Evolutionary conservation across 164 flowering plant species (phyloP), one percentile per base, ranked within the genome.

Genomic region (Vitis rupestris): DNA sequence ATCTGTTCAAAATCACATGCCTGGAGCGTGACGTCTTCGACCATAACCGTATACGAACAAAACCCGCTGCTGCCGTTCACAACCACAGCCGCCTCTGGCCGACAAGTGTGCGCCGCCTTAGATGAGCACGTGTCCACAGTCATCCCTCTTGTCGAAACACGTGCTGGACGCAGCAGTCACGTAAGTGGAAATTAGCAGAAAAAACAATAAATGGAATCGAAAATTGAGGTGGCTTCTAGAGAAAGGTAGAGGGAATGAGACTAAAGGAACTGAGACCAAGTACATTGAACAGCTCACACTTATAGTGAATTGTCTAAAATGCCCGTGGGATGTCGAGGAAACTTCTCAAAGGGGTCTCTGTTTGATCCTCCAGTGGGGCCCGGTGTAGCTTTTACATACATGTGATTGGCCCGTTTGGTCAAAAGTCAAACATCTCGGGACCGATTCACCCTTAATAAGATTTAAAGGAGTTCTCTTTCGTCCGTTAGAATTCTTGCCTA

Each of bases 101-200:
- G 16, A 27, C 58, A n/a, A 69, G 70, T 70, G 77, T 37, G n/a
- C 0, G 48, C 54, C 13, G 13, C 2, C 2, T 27, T 0, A 7
- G 70, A 66, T 65, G 73, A 74, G 70, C 66, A 66, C 44, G 67
- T 70, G 78, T 70, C 53, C 30, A 2, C 2, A 31, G 53, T 52
- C 23, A 16, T 50, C 47, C 57, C 54, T 17, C n/a, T 1, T 9
- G 5, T 14, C 9, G n/a, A n/a, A 56, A 60, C 75, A 67, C 67
- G 71, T 72, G 69, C 37, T 52, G 16, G 23, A 8, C 27, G 3
- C 74, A 56, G 30, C 63, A 11, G 47, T 3, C 63, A 30, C 66
- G 54, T 9, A 47, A 63, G 10, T n/a, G 7, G 64, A 65, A 64
- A 58, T 30, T 65, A 10, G 15, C 55, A 14, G 9, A 56, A 63